Evolutionary conservation across 805 yeast genomes (phyloP).

Genomic region (Candida ortonii): DNA sequence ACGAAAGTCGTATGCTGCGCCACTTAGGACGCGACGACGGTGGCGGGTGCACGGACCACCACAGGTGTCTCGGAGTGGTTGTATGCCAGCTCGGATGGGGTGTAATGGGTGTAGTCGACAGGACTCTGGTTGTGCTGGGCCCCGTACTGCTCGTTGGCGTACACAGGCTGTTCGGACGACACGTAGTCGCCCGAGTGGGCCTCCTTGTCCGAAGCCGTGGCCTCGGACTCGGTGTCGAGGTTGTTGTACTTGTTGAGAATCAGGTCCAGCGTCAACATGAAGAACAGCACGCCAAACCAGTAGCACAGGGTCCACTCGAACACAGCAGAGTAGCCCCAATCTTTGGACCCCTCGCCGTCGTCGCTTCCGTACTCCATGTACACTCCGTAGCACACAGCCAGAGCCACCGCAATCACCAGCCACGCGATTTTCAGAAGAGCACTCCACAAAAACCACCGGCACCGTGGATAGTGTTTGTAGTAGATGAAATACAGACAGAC

Average conservation of each 20-base stretch:
- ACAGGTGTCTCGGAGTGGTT: no score
- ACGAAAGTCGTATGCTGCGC: no score
- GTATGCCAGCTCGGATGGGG: no score
- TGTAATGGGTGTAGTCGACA: no score
- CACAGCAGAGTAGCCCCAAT: slow-evolving; percentile 52
- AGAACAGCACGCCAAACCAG: slow-evolving; percentile 71
- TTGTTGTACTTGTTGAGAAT: slow-evolving; percentile 19
- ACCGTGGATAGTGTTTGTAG: slow-evolving; percentile 21
- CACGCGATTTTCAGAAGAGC: slow-evolving; percentile 58
- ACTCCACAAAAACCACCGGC: slow-evolving; percentile 38
- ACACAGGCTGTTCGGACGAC: no score
- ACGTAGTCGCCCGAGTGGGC: no score
- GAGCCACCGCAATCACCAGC: slow-evolving; percentile 60
- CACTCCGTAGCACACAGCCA: slow-evolving; percentile 68
- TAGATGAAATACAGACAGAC: slow-evolving; percentile 42
- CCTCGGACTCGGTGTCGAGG: slow-evolving; percentile 5
- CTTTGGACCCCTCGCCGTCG: slow-evolving; percentile 29
- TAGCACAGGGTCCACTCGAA: slow-evolving; percentile 89
- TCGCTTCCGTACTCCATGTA: slow-evolving; percentile 19
- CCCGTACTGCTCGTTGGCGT: no score
- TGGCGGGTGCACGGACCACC: no score
- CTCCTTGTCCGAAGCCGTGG: slow-evolving; percentile 7
- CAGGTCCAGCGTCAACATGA: slow-evolving; percentile 66
- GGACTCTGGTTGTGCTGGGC: no score
- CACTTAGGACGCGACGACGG: no score